These are phyloP conservation scores for Pterocarpus macrocarpus DNA, from an alignment of 306 rosid genomes.

Conservation along the genomic window DNA sequence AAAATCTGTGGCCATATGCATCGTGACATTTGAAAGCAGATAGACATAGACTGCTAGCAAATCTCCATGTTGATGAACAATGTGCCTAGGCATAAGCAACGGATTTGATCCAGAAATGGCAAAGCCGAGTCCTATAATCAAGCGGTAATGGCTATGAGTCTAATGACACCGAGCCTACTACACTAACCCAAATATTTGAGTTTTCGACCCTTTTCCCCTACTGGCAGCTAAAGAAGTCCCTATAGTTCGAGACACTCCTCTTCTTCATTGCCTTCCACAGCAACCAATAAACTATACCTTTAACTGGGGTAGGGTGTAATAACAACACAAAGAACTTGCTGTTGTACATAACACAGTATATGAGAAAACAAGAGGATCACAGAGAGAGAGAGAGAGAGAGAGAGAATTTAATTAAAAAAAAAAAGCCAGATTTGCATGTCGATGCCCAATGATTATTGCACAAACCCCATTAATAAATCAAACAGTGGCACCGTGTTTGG, in stretches of 20 bases:
- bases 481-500: background rate
- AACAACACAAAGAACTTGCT: background rate
- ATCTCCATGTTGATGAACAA: background rate
- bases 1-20: too few species aligned
- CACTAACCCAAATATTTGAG: background rate
- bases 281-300: background rate
- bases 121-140: background rate
- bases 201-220: background rate
- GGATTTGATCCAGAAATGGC: background rate
- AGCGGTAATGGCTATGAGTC: background rate
- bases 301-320: too few species aligned
- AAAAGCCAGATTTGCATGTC: constrained; percentile 41
- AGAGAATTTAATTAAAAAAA: background rate
- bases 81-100: background rate
- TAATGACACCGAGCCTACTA: background rate
- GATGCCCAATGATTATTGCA: background rate
- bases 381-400: too few species aligned
- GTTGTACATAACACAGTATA: background rate
- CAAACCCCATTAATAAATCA: constrained; percentile 8
- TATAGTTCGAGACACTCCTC: too few species aligned
- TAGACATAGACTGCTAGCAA: too few species aligned
- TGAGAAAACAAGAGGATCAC: background rate
- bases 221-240: background rate
- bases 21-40: too few species aligned
- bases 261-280: background rate